Evolutionary conservation across 176 grass and related monocot genomes (phyloP), one percentile per base, ranked within the genome.

Genomic region (Cenchrus fungigraminus): DNA sequence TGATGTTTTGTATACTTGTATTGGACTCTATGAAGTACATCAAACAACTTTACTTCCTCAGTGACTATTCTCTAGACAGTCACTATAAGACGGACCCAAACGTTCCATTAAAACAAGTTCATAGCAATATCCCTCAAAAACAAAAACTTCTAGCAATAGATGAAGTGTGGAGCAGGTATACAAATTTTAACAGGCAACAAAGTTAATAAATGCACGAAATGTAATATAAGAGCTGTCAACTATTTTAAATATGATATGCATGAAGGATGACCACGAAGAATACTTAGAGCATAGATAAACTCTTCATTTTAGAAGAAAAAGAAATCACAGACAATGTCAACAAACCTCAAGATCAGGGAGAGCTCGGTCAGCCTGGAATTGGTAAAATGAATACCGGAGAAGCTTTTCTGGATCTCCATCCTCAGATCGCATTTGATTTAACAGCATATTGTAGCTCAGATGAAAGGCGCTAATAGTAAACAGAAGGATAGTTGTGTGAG

Each of bases 401-500:
- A 98, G 93, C 82, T 95, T 95, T 87, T 95, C 96, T 51, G 93
- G 96, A 79, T 98, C 96, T 62, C 96, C 96, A 89, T 98, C 93
- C 81, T 98, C 96, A 73, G 87, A 90, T 60, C 93, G 87, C 80
- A 95, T 90, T 94, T 98, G 96, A 89, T 98, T 98, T 80, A 98
- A 86, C 57, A 98, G 75, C 96, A 98, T 98, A 59, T 95, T 98
- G 87, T 98, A 98, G 87, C 93, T 98, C 78, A 98, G 68, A 89
- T 98, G 93, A 63, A 98, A 98, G 17, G 96, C 96, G 84, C 93
- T 98, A 85, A 74, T 37, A 40, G 37, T 40, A 54, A 91, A 87
- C 49, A 90, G 19, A 32, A 74, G n/a, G 4, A 42, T 51, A 74
- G 70, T 66, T 40, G 73, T 51, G 67, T 83, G 6, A 78, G 66